phyloP scores from a whole-genome alignment of 495 filamentous ascomycete species.

The Zalerion maritima region DNA sequence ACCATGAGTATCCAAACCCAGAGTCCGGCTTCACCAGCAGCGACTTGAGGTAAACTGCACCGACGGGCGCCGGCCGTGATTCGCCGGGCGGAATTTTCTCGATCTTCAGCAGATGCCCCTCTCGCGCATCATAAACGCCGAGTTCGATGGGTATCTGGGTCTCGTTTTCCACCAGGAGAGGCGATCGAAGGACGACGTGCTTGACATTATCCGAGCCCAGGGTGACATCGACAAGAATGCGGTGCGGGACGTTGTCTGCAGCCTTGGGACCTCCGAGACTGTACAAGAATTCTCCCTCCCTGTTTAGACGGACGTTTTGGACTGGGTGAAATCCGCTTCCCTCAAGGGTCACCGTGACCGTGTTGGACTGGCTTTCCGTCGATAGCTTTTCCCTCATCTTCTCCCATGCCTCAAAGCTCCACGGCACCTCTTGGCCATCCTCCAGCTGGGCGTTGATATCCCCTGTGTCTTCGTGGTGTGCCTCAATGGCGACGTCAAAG shows the following conservation, averaged over 20 bases:
- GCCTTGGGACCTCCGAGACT: conserved; percentile 65
- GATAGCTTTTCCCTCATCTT: conserved; percentile 84
- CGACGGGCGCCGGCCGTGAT: conserved; percentile 78
- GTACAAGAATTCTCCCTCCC: conserved; percentile 88
- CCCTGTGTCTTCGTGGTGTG: conserved; percentile 46
- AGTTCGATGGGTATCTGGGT: conserved; percentile 93
- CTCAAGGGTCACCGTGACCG: conserved; percentile 72
- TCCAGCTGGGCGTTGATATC: conserved; percentile 60
- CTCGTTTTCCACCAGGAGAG: conserved; percentile 91
- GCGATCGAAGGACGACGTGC: conserved; percentile 91
- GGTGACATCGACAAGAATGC: conserved; percentile 81
- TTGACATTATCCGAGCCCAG: conserved; percentile 89
- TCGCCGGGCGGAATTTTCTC: conserved; percentile 94
- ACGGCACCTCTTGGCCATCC: conserved; percentile 84
- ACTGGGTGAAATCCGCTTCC: conserved; percentile 87
- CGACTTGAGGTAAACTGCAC: conserved; percentile 79
- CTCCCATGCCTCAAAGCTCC: conserved; percentile 91
- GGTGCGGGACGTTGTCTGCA: conserved; percentile 68
- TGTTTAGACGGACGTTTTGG: conserved; percentile 72
- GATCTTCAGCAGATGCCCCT: conserved; percentile 88
- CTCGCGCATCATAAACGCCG: conserved; percentile 78
- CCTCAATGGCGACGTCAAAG: conserved; percentile 74
- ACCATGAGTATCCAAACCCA: conserved; percentile 95
- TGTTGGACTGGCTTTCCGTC: conserved; percentile 56
- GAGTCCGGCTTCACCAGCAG: conserved; percentile 87